Percentiles rank a stretch among this genome's conserved stretches.
These are phyloP conservation scores for Skeletonema tropicum DNA, from an alignment of 108 stramenopile species.

Conservation along the genomic window DNA sequence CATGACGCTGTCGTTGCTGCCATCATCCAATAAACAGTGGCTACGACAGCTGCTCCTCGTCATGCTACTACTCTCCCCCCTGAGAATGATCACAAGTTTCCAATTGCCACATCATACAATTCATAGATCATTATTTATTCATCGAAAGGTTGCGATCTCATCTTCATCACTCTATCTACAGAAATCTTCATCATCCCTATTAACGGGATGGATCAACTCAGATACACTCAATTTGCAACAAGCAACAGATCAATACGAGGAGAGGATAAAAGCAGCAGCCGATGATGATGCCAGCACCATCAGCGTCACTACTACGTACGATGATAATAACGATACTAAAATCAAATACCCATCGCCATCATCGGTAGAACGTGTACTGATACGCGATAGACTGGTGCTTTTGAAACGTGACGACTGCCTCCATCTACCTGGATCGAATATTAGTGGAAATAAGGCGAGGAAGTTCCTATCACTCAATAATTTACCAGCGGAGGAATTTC, in stretches of 20 bases:
- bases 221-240: slow-evolving; percentile 6
- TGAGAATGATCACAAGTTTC: slow-evolving; percentile 1
- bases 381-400: slow-evolving; percentile 67
- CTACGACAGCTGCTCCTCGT: not conserved
- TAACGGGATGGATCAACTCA: slow-evolving; percentile 25
- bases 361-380: slow-evolving; percentile 59
- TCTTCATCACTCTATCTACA: not conserved
- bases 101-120: not conserved
- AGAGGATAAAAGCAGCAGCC: not conserved
- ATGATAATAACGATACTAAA: slow-evolving; percentile 14
- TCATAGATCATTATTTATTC: not conserved
- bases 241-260: not conserved
- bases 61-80: not conserved
- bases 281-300: too few species aligned
- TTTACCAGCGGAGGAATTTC: slow-evolving; percentile 62
- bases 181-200: not conserved
- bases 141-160: not conserved
- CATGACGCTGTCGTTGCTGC: not conserved
- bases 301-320: not conserved
- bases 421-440: slow-evolving; percentile 60
- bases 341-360: slow-evolving; percentile 50
- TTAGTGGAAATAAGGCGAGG: slow-evolving; percentile 88
- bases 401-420: slow-evolving; percentile 82
- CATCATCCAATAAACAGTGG: not conserved
- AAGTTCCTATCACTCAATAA: slow-evolving; percentile 75